Conservation (phyloP, 2,329 filamentous ascomycete genomes). For the Diaporthe sp. region DNA sequence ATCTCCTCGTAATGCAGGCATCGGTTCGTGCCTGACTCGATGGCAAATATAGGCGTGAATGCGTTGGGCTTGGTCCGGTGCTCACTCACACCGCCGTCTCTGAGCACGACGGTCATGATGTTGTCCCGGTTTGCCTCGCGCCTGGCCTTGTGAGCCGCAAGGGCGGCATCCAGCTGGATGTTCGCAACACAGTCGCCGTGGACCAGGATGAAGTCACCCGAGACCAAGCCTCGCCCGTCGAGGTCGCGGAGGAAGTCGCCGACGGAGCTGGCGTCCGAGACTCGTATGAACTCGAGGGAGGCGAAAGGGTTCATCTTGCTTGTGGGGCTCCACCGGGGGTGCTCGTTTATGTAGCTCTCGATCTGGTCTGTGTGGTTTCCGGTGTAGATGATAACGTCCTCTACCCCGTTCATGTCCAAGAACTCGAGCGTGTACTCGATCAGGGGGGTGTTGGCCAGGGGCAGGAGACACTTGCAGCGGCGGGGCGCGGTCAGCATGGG, state of each 20-base stretch:
- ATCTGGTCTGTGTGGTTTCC: slow-evolving; percentile 88
- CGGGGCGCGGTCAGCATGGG: slow-evolving; percentile 34
- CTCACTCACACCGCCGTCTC: slow-evolving; percentile 74
- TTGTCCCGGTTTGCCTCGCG: slow-evolving; percentile 89
- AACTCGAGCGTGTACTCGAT: slow-evolving; percentile 99
- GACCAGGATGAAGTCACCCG: slow-evolving; percentile 90
- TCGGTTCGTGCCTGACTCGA: slow-evolving; percentile 82
- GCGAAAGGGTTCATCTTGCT: slow-evolving; percentile 75
- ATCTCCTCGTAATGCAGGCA: slow-evolving; percentile 97
- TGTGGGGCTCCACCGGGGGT: slow-evolving; percentile 73
- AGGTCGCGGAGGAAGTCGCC: slow-evolving; percentile 96
- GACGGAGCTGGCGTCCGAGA: slow-evolving; percentile 82
- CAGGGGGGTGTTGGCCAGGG: slow-evolving; percentile 90
- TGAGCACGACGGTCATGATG: slow-evolving; percentile 96
- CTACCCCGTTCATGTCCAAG: slow-evolving; percentile 92
- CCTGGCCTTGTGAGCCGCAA: slow-evolving; percentile 83
- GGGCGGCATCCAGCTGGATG: slow-evolving; percentile 80
- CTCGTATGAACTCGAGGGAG: slow-evolving; percentile 85
- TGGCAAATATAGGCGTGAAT: slow-evolving; percentile 84
- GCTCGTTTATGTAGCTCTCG: slow-evolving; percentile 85
- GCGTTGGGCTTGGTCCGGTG: slow-evolving; percentile 83
- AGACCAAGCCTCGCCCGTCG: slow-evolving; percentile 85
- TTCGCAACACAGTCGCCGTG: slow-evolving; percentile 95
- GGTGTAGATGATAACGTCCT: slow-evolving; percentile 93
- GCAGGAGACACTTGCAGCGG: slow-evolving; percentile 80